These are phyloP conservation scores for Rhododendron kiyosumense DNA, from an alignment of 148 eudicot genomes.

Conservation along the genomic window DNA sequence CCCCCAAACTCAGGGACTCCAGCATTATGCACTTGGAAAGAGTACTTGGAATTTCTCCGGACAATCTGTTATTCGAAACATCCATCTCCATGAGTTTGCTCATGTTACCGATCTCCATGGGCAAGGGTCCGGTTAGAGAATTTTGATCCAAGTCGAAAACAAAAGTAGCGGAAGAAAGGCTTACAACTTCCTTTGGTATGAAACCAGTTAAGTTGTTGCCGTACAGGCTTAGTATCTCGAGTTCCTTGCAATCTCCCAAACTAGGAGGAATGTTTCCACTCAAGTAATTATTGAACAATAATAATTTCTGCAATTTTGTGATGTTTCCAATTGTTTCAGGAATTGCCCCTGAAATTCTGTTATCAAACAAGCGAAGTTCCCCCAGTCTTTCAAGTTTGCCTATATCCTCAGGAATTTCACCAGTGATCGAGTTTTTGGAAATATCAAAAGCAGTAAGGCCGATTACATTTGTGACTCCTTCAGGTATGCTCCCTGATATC, in stretches of 20 bases:
- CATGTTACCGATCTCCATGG: neutral
- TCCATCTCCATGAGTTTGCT: neutral
- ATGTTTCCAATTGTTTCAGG: too few species aligned
- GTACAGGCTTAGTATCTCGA: neutral
- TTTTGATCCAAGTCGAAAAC: neutral
- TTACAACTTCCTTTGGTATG: neutral
- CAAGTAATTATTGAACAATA: too few species aligned
- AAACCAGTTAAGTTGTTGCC: neutral
- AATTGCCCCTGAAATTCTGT: too few species aligned
- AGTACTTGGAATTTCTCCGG: neutral
- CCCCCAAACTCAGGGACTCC: neutral
- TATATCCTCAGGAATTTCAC: too few species aligned
- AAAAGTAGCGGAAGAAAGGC: neutral
- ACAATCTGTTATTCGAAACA: neutral
- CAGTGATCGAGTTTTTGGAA: too few species aligned
- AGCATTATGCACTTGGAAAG: neutral
- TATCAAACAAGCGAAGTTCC: neutral
- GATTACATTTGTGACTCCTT: neutral
- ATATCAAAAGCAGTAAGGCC: rapidly evolving
- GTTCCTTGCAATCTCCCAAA: neutral
- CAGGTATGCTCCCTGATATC: neutral
- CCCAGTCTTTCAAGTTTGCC: neutral
- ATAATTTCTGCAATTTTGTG: too few species aligned
- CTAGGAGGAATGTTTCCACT: too few species aligned
- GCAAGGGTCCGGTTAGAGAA: neutral